A percentile compares a stretch with the other conserved stretches of the same genome.
Conservation (phyloP, 164 flowering plant species). For the Umbilicus rupestris region DNA sequence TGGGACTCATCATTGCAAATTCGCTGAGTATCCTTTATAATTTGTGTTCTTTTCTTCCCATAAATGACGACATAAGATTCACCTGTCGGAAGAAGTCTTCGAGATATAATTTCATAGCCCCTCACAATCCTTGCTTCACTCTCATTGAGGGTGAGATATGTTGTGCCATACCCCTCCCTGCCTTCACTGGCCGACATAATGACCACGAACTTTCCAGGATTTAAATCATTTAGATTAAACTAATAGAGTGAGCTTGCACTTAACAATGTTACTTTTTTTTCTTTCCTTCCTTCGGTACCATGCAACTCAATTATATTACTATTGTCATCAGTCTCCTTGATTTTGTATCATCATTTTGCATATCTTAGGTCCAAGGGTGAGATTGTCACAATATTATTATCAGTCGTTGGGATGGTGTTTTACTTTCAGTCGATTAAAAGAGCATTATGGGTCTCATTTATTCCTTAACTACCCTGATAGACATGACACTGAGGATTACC, state of each 20-base stretch:
- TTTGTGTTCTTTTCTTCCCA: neutral
- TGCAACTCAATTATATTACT: no score
- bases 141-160: neutral
- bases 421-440: neutral
- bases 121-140: neutral
- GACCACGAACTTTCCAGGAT: no score
- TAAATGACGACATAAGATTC: neutral
- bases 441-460: neutral
- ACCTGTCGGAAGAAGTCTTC: neutral
- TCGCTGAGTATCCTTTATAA: conserved; percentile 75
- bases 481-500: conserved; percentile 71
- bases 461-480: conserved; percentile 45
- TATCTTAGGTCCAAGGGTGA: no score
- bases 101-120: neutral
- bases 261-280: no score
- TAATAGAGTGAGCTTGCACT: neutral
- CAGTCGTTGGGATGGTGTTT: neutral
- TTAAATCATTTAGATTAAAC: neutral
- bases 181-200: no score
- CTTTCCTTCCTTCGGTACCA: no score
- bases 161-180: neutral
- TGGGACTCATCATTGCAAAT: conserved; percentile 84
- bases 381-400: no score
- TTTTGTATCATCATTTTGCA: no score
- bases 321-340: no score